These are phyloP conservation scores for Capsella rubella DNA, from an alignment of 441 rosid genomes.

Conservation along the genomic window DNA sequence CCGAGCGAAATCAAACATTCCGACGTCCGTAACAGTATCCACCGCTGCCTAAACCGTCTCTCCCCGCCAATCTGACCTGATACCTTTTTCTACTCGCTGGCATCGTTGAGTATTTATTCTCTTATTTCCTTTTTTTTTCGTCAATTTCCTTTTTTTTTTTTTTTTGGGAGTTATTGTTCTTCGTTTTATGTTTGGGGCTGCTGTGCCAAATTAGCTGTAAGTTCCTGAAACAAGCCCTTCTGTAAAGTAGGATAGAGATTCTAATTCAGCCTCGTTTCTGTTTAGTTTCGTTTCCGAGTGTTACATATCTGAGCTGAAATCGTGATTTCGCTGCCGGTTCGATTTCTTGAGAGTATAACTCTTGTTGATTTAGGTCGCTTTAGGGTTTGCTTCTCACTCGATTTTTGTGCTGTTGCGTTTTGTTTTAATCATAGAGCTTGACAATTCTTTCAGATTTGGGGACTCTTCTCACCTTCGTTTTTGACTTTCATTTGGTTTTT, in stretches of 20 bases:
- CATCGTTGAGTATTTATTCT: conserved; percentile 16
- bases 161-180: not conserved
- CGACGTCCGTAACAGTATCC: not conserved
- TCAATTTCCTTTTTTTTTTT: not conserved
- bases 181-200: conserved; percentile 1
- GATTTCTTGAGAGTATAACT: not conserved
- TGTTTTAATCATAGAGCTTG: not conserved
- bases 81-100: conserved; percentile 1
- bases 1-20: not conserved
- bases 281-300: not conserved
- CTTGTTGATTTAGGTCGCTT: conserved; percentile 19
- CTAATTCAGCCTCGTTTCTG: conserved; percentile 8
- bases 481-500: not conserved
- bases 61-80: not conserved
- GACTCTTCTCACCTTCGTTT: not conserved
- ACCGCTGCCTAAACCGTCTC: conserved; percentile 10
- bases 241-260: conserved; percentile 16
- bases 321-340: conserved; percentile 14
- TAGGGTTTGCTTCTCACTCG: conserved; percentile 5
- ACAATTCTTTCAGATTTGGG: not conserved
- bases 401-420: not conserved
- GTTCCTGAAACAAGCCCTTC: conserved; percentile 12
- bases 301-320: not conserved
- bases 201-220: conserved; percentile 4
- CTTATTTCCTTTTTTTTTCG: not conserved